Conservation (phyloP, 2,329 filamentous ascomycete species). For the Neophaeococcomyces aloes region DNA sequence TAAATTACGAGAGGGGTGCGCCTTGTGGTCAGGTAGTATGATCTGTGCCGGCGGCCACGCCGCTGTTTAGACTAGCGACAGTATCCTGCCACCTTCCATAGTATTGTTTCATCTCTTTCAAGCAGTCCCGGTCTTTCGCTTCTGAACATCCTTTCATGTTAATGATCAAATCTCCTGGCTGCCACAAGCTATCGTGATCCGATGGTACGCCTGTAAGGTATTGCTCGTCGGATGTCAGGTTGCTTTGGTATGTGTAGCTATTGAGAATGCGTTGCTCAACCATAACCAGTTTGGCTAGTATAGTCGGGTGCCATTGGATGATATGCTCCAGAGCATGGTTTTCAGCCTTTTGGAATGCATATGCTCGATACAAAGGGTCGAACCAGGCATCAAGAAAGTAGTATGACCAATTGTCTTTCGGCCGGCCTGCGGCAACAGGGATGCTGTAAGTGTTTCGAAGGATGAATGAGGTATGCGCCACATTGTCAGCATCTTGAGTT, state of each 20-base stretch:
- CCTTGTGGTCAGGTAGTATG: not conserved
- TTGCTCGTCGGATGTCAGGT: not conserved
- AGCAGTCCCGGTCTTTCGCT: conserved; percentile 52
- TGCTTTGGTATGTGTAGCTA: conserved; percentile 50
- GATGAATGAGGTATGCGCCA: conserved; percentile 68
- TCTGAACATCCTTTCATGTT: conserved; percentile 63
- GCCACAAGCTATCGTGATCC: conserved; percentile 52
- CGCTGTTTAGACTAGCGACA: conserved; percentile 7
- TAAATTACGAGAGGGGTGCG: too few relatives aligned
- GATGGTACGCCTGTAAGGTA: not conserved
- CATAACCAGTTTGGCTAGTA: conserved; percentile 78
- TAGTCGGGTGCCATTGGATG: conserved; percentile 92
- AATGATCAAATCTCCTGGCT: conserved; percentile 75
- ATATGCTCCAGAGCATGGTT: conserved; percentile 82
- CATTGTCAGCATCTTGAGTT: conserved; percentile 71
- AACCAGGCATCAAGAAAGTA: conserved; percentile 95
- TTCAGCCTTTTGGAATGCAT: conserved; percentile 95
- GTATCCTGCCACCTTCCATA: conserved; percentile 34
- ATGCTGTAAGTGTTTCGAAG: conserved; percentile 39
- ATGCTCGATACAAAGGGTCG: conserved; percentile 82
- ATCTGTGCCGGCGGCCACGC: not conserved
- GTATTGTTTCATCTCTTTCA: conserved; percentile 55
- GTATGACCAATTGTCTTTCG: conserved; percentile 75
- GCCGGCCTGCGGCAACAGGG: conserved; percentile 1
- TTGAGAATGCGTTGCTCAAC: conserved; percentile 81